phyloP scores from a whole-genome alignment of 1,284 basidiomycete species.

The Microbotryum saponariae region DNA sequence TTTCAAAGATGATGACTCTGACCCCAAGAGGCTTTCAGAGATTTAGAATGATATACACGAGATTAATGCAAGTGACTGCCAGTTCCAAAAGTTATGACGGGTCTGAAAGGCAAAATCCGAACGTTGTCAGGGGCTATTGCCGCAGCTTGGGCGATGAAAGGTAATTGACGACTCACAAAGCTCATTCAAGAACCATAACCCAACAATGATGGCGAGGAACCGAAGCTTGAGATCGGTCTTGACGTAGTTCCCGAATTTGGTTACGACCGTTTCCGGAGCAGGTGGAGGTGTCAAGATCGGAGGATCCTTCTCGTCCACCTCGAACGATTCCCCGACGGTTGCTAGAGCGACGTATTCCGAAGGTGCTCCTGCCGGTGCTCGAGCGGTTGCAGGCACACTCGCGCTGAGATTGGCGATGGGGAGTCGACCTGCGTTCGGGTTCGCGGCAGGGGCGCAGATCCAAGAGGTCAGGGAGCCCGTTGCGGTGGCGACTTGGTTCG shows the following conservation, averaged over 20 bases:
- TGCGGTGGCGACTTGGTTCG: slow-evolving; percentile 64
- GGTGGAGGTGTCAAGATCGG: background rate
- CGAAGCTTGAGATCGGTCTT: slow-evolving; percentile 19
- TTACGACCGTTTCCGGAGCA: background rate
- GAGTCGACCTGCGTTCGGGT: background rate
- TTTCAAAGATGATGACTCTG: too few relatives aligned
- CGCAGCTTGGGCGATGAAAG: too few relatives aligned
- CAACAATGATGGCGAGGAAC: slow-evolving; percentile 13
- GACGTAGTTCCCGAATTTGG: slow-evolving; percentile 2
- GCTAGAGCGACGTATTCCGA: slow-evolving; percentile 28
- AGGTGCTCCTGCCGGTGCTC: slow-evolving; percentile 2
- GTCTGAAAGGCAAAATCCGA: too few relatives aligned
- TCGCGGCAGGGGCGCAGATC: slow-evolving; percentile 50
- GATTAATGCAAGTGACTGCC: too few relatives aligned
- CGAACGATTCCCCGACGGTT: slow-evolving; percentile 1
- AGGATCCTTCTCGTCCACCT: background rate
- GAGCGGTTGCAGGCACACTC: slow-evolving; percentile 4
- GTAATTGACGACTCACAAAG: slow-evolving; percentile 11
- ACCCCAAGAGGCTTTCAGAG: too few relatives aligned
- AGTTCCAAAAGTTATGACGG: too few relatives aligned
- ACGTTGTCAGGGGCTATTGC: too few relatives aligned
- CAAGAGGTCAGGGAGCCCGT: slow-evolving; percentile 63
- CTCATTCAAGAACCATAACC: slow-evolving; percentile 21
- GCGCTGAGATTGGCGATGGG: slow-evolving; percentile 1
- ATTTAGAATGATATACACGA: too few relatives aligned